Evolutionary conservation across 192 early-diverging fungal species (phyloP), one percentile per base, ranked within the genome.

Genomic region (Coemansia nantahalensis): DNA sequence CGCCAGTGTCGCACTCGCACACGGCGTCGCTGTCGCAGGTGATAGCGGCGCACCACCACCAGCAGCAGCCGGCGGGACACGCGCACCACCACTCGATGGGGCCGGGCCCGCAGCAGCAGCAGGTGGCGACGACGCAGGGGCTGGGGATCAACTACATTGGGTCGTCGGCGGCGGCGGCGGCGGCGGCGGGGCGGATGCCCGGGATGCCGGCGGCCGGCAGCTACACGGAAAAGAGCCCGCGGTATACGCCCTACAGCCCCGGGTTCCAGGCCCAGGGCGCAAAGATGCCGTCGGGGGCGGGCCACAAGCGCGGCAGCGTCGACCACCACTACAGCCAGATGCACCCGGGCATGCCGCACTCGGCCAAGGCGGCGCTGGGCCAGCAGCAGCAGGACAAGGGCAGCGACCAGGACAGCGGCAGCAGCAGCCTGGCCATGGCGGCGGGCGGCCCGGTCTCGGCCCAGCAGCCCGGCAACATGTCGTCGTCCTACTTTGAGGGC

Each of bases 1-100:
- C n/a, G n/a, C n/a, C n/a, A n/a, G n/a, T n/a, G n/a, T n/a, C n/a
- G 12, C 59, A 53, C 36, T 46, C 54, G 45, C 70, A 74, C 40
- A 59, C 70, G 41, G 65, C 71, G 36, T 75, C 71, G 44, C 45
- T 75, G 35, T 67, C 71, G 39, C 71, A 75, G 52, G 60, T 61
- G 34, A 68, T 75, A 59, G 55, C 47, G 12, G 48, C 30, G 42
- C 59, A 56, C 42, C 62, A 65, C 45, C 59, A 53, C 45, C 23
- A 33, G 49, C 54, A 21, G 43, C 23, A 3, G 23, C 26, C 64
- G 21, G 45, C 50, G 4, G 7, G 4, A 3, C 26, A 28, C 26
- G 3, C 26, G 14, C 59, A 54, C 37, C 40, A 48, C 40, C 71
- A 75, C 40, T 52, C 71, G 38, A 60, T 64, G 37, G 68, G 65